A percentile compares a stretch with the other conserved stretches of the same genome.
Conservation (phyloP, 495 filamentous ascomycete genomes). For the Wilcoxina mikolae region DNA sequence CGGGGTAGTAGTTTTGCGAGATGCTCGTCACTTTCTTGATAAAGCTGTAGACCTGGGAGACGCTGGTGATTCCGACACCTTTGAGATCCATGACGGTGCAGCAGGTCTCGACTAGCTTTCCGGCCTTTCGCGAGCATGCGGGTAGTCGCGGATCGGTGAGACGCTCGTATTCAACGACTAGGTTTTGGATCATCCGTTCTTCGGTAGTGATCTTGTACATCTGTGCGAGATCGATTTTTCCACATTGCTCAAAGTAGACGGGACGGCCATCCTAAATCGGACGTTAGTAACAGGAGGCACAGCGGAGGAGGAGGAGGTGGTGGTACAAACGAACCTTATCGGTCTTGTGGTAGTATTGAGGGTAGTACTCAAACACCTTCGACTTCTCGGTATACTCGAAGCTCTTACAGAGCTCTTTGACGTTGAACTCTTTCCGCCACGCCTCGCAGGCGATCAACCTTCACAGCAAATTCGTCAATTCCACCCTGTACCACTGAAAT, state of each 20-base stretch:
- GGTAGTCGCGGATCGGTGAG: conserved; percentile 79
- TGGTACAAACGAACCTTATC: too few relatives aligned
- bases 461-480: too few relatives aligned
- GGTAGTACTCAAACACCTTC: conserved; percentile 78
- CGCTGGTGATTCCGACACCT: conserved; percentile 69
- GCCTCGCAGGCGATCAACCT: conserved; percentile 85
- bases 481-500: conserved; percentile 3
- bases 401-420: conserved; percentile 59
- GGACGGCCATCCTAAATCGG: conserved; percentile 93
- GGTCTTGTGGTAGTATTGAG: conserved; percentile 97
- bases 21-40: conserved; percentile 51
- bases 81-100: conserved; percentile 95
- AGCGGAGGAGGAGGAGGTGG: too few relatives aligned
- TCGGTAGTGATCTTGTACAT: conserved; percentile 86
- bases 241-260: conserved; percentile 88
- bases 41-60: conserved; percentile 58
- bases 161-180: conserved; percentile 93
- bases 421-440: conserved; percentile 73
- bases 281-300: too few relatives aligned
- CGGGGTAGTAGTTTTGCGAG: conserved; percentile 92
- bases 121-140: conserved; percentile 82
- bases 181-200: conserved; percentile 86
- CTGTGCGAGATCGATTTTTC: conserved; percentile 72
- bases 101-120: conserved; percentile 81
- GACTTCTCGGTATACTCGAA: conserved; percentile 84